Base-by-base conservation (phyloP, 148 eudicot genomes). In the Salicornia ramosissima region DNA sequence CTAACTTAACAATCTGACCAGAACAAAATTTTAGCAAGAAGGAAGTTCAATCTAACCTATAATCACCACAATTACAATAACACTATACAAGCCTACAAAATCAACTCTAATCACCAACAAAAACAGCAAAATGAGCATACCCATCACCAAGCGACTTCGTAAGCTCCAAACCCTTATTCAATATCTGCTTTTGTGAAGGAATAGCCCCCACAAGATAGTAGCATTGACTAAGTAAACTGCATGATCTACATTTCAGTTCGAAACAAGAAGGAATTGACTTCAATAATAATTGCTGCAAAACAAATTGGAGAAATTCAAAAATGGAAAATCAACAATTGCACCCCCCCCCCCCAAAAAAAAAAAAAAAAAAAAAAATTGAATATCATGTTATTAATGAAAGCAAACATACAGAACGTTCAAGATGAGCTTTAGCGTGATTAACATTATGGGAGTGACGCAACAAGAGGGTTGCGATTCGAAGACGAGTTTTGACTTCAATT, bases 251-350 rank as follows among this genome's bases (percentile, higher is more conserved):
- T 81, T 95, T 95, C 79, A 95, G 72, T 79, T 95, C 96, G 75
- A 95, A 91, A 82, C 91, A 91, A 2, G 99, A 89, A n/a, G 99
- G 97, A 53, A 95, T 91, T 7, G 97, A 85, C 80, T 88, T 95
- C 85, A 95, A 79, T 46, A 95, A 85, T 64, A 95, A 75, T 89
- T 95, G 97, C 98, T 93, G 96, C 75, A 86, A 46, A 47, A 7
- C 12, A 53, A 33, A 69, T 59, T 21, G 45, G 21, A 21, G 39
- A 22, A 24, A 26, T 3, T 14, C 36, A 43, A 45, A 5, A 28
- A 65, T 8, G 1, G n/a, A 36, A 45, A 42, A 28, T 24, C 12
- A 71, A 56, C 15, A 43, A 14, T n/a, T n/a, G n/a, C n/a, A n/a
- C n/a, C n/a, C n/a, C n/a, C n/a, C n/a, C n/a, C n/a, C n/a, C n/a